These are phyloP conservation scores for Anthracocystis setariae DNA, from an alignment of 1,284 basidiomycete species.

Conservation along the genomic window DNA sequence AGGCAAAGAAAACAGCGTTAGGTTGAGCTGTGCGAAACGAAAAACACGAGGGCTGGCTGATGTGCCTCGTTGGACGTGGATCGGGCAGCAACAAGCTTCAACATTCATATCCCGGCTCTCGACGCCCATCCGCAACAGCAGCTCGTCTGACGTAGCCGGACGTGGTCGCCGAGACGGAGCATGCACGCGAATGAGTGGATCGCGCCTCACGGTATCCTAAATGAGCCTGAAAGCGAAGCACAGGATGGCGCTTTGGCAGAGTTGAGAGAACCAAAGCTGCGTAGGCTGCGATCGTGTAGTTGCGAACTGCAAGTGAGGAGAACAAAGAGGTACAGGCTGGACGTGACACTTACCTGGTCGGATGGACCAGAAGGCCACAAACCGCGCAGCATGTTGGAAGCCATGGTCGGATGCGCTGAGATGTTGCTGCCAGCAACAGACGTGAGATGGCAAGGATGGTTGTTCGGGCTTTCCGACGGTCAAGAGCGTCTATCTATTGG, in stretches of 20 bases:
- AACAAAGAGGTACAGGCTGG: not conserved
- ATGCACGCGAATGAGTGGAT: not conserved
- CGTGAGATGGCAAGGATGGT: not conserved
- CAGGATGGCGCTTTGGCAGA: not conserved
- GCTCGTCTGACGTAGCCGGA: not conserved
- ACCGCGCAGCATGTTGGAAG: conserved; percentile 62
- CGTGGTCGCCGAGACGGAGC: not conserved
- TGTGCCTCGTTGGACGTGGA: not conserved
- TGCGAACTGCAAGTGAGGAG: not conserved
- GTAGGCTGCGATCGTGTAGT: too few species aligned
- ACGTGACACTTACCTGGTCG: conserved; percentile 53
- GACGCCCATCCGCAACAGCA: too few species aligned
- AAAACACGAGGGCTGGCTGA: conserved; percentile 1
- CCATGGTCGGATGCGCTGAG: conserved; percentile 10
- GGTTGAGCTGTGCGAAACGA: conserved; percentile 2
- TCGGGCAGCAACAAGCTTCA: not conserved
- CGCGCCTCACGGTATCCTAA: not conserved
- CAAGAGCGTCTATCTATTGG: not conserved
- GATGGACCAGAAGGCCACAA: conserved; percentile 60
- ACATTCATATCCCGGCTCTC: too few species aligned
- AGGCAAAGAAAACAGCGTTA: conserved; percentile 3
- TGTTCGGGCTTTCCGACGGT: not conserved
- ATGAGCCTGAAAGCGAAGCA: not conserved
- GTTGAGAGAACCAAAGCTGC: too few species aligned
- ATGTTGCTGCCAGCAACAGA: not conserved